These are phyloP conservation scores for Leucocoprinus leucothites DNA, from an alignment of 768 basidiomycete species.

Conservation along the genomic window DNA sequence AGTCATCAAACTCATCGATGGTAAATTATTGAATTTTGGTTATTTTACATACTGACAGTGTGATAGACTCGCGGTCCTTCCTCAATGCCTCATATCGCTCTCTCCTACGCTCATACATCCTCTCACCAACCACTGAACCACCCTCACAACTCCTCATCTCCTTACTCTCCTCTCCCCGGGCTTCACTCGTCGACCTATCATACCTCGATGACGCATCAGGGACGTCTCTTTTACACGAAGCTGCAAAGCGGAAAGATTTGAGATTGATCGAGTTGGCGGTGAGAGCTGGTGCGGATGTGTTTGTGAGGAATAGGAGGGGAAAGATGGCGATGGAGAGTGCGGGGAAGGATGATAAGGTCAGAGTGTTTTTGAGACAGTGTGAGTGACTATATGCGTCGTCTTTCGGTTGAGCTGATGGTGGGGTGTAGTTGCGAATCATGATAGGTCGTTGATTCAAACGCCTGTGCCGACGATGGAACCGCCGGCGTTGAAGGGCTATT, in stretches of 20 bases:
- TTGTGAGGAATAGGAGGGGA: conserved; percentile 76
- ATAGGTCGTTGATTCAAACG: conserved; percentile 61
- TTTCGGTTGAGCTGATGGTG: neutral
- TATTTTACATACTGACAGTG: neutral
- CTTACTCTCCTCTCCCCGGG: conserved; percentile 69
- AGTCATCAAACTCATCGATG: conserved; percentile 61
- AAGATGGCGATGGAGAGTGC: conserved; percentile 62
- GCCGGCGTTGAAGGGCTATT: conserved; percentile 67
- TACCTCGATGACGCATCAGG: conserved; percentile 81
- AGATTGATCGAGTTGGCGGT: conserved; percentile 81
- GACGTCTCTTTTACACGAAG: conserved; percentile 81
- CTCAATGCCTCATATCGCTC: conserved; percentile 74
- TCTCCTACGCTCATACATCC: conserved; percentile 67
- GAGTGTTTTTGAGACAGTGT: conserved; percentile 85
- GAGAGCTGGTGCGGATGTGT: conserved; percentile 85
- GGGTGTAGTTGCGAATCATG: conserved; percentile 65
- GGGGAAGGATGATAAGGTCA: conserved; percentile 79
- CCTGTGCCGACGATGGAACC: conserved; percentile 44
- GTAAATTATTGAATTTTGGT: conserved; percentile 31
- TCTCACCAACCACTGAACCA: conserved; percentile 43
- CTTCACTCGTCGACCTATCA: conserved; percentile 69
- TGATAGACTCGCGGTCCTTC: conserved; percentile 70
- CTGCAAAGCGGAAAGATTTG: conserved; percentile 77
- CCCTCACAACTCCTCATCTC: conserved; percentile 45
- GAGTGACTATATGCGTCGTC: conserved; percentile 23